These are phyloP conservation scores for Sugiyamaella novakii DNA, from an alignment of 1,139 yeast species.

Conservation along the genomic window DNA sequence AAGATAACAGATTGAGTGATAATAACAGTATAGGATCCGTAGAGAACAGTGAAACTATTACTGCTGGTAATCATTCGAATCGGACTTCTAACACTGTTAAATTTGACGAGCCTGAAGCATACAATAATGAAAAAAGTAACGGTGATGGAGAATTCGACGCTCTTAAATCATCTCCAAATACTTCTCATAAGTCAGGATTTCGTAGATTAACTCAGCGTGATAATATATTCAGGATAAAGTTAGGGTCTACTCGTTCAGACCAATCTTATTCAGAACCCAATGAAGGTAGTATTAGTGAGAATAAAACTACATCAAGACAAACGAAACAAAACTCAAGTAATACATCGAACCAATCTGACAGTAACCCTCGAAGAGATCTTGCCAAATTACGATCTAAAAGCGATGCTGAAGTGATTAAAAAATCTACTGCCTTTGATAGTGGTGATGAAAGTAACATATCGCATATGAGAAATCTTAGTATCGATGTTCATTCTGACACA, in stretches of 20 bases:
- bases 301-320: no score
- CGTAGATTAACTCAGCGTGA: slow-evolving; percentile 13
- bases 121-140: slow-evolving; percentile 3
- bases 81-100: neutral
- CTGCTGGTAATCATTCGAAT: no score
- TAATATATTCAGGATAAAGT: slow-evolving; percentile 1
- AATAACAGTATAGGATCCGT: no score
- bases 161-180: neutral
- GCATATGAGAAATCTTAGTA: slow-evolving; percentile 11
- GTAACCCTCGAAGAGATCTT: slow-evolving; percentile 20
- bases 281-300: neutral
- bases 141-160: slow-evolving; percentile 12
- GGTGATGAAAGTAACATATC: slow-evolving; percentile 17
- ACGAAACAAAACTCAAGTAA: no score
- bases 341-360: neutral
- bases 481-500: slow-evolving; percentile 27
- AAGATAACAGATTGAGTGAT: neutral
- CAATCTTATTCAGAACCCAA: neutral
- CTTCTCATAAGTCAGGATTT: neutral
- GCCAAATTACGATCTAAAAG: slow-evolving; percentile 31
- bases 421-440: slow-evolving; percentile 15
- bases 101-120: neutral
- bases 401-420: slow-evolving; percentile 28
- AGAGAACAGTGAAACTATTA: no score
- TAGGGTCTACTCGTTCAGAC: neutral